Base-by-base conservation (phyloP, 371 early-diverging fungal species). In the Mortierella sp. region DNA sequence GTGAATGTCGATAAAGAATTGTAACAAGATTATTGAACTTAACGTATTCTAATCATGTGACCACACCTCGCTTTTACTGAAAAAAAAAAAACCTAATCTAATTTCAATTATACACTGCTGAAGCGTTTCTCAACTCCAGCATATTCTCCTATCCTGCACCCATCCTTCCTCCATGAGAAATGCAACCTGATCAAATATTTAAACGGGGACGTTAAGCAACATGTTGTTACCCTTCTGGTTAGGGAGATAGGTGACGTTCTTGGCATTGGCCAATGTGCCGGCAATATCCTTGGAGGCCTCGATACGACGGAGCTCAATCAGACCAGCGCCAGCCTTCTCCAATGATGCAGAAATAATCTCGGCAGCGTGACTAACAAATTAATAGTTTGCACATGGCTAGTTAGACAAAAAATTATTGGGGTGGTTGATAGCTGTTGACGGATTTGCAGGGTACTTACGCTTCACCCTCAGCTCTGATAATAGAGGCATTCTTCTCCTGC, bases 401-500 rank as follows among this genome's bases (percentile, higher is more conserved):
- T 45, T 45, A 45, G 15, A 15, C 19, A 19, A n/a, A n/a, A n/a
- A n/a, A 15, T 15, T 10, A 45, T 19, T 45, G 45, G 19, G 19
- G 15, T 19, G 6, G 5, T 45, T 15, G 15, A 45, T n/a, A 19
- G 19, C 15, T 2, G 6, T 45, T 45, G 17, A 43, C 4, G 43
- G 45, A 22, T 26, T 22, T 5, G 22, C 23, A 2, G 32, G n/a
- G n/a, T n/a, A 80, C 81, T 66, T 89, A 85, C 54, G 98, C 94
- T 85, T 99, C 99, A 84, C 99, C 99, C 86, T 99, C 99, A 57
- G 99, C 99, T 64, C 98, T 93, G 82, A 99, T 98, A 83, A 99
- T 92, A n/a, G 95, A 91, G 23, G 99, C 99, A 79, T 91, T 90
- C 87, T 95, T 96, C 87, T 99, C 99, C 86, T 98, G 99, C 87